These are phyloP conservation scores for Colletotrichum kahawae DNA, from an alignment of 2,329 filamentous ascomycete genomes.

Conservation along the genomic window DNA sequence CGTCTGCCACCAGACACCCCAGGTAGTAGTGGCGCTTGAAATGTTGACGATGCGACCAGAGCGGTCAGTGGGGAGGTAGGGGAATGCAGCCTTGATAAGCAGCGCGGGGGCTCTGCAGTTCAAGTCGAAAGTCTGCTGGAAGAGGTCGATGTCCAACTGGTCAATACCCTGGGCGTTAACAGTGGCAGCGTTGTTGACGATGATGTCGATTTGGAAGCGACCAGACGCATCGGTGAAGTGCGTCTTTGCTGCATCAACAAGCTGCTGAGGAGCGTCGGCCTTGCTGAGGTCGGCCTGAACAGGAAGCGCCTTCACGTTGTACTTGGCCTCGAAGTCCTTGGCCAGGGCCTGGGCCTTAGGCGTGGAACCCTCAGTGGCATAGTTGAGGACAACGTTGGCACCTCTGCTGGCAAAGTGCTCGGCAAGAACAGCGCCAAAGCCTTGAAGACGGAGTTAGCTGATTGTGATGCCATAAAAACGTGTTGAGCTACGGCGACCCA, in stretches of 20 bases:
- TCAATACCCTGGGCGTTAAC: constrained; percentile 65
- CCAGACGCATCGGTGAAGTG: constrained; percentile 57
- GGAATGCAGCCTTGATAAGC: constrained; percentile 73
- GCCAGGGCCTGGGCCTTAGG: constrained; percentile 45
- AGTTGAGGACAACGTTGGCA: constrained; percentile 72
- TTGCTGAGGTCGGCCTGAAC: constrained; percentile 76
- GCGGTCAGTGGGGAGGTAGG: constrained; percentile 72
- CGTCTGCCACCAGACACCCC: constrained; percentile 28
- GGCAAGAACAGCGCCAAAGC: constrained; percentile 70
- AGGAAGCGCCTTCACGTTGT: constrained; percentile 62
- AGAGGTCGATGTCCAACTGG: constrained; percentile 55
- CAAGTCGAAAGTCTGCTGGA: constrained; percentile 74
- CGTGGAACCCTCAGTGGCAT: constrained; percentile 54
- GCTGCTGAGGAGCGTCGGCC: constrained; percentile 61
- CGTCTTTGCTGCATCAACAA: constrained; percentile 63
- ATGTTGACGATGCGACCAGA: constrained; percentile 61
- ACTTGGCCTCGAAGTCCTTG: constrained; percentile 47
- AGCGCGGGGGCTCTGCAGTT: constrained; percentile 85
- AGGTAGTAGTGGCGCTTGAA: constrained; percentile 43
- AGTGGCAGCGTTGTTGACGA: constrained; percentile 86
- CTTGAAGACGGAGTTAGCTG: constrained; percentile 42
- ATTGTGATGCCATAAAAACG: neutral
- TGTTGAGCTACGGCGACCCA: neutral
- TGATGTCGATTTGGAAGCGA: constrained; percentile 74
- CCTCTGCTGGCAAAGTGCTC: constrained; percentile 76